phyloP scores from a whole-genome alignment of 2,329 filamentous ascomycete genomes.

The Orbilia javanica region DNA sequence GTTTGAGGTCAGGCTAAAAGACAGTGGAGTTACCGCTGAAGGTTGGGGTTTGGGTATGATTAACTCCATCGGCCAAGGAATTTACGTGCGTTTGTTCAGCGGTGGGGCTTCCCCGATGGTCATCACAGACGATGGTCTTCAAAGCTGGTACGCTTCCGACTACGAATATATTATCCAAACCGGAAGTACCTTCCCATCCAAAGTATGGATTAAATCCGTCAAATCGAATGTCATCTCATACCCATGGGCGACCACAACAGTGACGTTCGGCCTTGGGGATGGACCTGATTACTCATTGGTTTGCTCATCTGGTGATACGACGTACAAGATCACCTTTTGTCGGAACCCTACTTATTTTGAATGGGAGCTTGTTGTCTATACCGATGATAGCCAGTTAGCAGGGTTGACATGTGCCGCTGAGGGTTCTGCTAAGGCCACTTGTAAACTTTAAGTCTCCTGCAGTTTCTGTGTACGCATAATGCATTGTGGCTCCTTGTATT shows the following conservation, averaged over 20 bases:
- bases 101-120: neutral
- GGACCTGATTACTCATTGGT: neutral
- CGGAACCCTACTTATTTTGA: slow-evolving; percentile 34
- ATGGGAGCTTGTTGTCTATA: slow-evolving; percentile 25
- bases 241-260: neutral
- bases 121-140: slow-evolving; percentile 2
- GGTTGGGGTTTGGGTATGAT: slow-evolving; percentile 21
- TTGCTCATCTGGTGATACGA: neutral
- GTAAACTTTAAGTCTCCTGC: neutral
- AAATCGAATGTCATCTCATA: slow-evolving; percentile 10
- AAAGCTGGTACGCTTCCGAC: slow-evolving; percentile 5
- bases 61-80: slow-evolving; percentile 32
- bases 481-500: too few species aligned
- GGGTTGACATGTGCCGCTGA: slow-evolving; percentile 17
- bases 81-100: slow-evolving; percentile 24
- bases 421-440: neutral
- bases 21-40: neutral
- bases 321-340: slow-evolving; percentile 11
- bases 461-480: too few species aligned
- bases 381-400: neutral
- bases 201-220: slow-evolving; percentile 14
- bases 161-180: slow-evolving; percentile 1
- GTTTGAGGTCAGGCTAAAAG: neutral
- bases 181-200: neutral
- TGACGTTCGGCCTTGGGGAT: neutral